Evolutionary conservation across 306 rosid species (phyloP).

Genomic region (Quercus mongolica): DNA sequence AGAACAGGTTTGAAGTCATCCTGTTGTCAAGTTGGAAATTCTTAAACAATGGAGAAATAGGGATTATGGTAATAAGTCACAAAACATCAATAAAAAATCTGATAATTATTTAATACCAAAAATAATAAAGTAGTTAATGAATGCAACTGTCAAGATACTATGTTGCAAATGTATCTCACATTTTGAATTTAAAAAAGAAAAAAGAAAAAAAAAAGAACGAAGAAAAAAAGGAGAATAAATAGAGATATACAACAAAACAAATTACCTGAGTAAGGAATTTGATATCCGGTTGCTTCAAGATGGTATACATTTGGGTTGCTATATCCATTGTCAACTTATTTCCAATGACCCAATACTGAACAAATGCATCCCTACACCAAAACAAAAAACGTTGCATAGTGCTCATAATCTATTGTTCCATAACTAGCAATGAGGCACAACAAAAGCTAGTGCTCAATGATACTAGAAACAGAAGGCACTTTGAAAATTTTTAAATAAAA

Average conservation of each 20-base stretch:
- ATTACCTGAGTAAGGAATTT: conserved; percentile 80
- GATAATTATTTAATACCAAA: background rate
- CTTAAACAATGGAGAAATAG: conserved; percentile 12
- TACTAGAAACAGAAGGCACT: background rate
- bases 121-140: conserved; percentile 11
- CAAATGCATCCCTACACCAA: conserved; percentile 57
- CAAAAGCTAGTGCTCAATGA: background rate
- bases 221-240: conserved; percentile 17
- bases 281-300: conserved; percentile 86
- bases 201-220: no score
- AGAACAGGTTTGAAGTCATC: conserved; percentile 97
- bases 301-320: conserved; percentile 75
- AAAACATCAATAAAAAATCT: background rate
- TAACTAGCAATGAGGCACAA: background rate
- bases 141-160: conserved; percentile 18
- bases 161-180: background rate
- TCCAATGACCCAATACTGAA: conserved; percentile 86
- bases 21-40: conserved; percentile 36
- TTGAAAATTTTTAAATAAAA: background rate
- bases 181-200: background rate
- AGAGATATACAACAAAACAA: conserved; percentile 24
- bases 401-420: background rate
- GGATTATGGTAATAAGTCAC: conserved; percentile 16
- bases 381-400: background rate
- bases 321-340: conserved; percentile 83